Conservation (phyloP, 2,329 filamentous ascomycete genomes). For the Penicillium digitatum region DNA sequence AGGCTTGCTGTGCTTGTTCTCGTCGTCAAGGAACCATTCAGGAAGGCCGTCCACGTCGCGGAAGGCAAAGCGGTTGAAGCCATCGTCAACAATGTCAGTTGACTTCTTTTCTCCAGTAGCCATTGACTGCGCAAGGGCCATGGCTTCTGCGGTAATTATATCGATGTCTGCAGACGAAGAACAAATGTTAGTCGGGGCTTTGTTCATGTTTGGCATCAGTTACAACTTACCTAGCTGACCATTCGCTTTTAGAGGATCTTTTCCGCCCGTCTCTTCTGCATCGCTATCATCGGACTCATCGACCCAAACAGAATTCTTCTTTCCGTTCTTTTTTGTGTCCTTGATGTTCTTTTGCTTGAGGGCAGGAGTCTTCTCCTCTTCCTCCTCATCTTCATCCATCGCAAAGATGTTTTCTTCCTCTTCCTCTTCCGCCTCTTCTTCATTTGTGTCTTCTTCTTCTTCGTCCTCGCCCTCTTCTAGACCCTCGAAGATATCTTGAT, state of each 20-base stretch:
- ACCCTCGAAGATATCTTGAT: conserved; percentile 88
- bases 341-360: conserved; percentile 25
- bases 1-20: conserved; percentile 73
- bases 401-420: conserved; percentile 39
- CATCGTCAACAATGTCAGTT: conserved; percentile 78
- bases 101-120: conserved; percentile 79
- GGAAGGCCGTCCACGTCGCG: conserved; percentile 87
- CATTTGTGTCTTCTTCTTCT: conserved; percentile 45
- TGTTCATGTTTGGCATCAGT: conserved; percentile 20
- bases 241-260: conserved; percentile 42
- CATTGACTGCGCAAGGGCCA: conserved; percentile 91
- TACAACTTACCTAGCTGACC: conserved; percentile 42
- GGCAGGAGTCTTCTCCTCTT: conserved; percentile 13
- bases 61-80: conserved; percentile 89
- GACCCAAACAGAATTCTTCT: conserved; percentile 23
- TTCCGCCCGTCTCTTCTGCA: conserved; percentile 25
- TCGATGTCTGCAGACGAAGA: conserved; percentile 66
- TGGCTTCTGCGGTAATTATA: conserved; percentile 98
- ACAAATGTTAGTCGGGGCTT: conserved; percentile 18
- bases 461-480: conserved; percentile 65
- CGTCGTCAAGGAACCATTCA: conserved; percentile 97
- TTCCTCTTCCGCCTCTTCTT: conserved; percentile 28
- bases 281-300: conserved; percentile 38
- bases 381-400: conserved; percentile 31
- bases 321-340: conserved; percentile 19